Percentiles rank a stretch among this genome's conserved stretches.
Conservation (phyloP, 495 filamentous ascomycete species). For the Neurospora africana region DNA sequence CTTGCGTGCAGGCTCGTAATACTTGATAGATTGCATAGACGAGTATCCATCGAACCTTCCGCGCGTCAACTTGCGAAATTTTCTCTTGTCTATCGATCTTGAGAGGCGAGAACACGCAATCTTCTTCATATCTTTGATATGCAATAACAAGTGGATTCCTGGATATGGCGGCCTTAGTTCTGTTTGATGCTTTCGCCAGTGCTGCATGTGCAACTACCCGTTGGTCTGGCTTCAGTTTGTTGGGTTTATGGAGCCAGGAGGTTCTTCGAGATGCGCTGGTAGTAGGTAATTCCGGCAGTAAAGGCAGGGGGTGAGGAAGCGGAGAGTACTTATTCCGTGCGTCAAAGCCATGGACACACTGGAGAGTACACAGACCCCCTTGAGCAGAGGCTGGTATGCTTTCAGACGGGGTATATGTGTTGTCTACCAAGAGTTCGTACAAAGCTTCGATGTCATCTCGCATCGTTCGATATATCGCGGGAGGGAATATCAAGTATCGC, state of each 20-base stretch:
- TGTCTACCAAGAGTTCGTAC: slow-evolving; percentile 52
- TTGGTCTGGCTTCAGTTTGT: slow-evolving; percentile 25
- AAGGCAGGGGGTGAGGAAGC: slow-evolving; percentile 47
- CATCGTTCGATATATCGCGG: slow-evolving; percentile 43
- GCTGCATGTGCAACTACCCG: slow-evolving; percentile 25
- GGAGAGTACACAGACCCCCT: slow-evolving; percentile 50
- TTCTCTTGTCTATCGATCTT: slow-evolving; percentile 31
- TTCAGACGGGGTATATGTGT: slow-evolving; percentile 30
- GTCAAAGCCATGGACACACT: slow-evolving; percentile 50
- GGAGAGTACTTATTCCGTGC: slow-evolving; percentile 39
- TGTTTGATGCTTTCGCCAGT: slow-evolving; percentile 34
- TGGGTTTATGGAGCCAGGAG: slow-evolving; percentile 21
- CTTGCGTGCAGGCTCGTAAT: slow-evolving; percentile 38
- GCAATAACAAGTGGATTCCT: slow-evolving; percentile 32
- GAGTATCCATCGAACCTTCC: slow-evolving; percentile 61
- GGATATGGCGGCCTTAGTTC: slow-evolving; percentile 13
- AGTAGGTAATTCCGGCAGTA: slow-evolving; percentile 38
- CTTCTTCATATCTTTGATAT: slow-evolving; percentile 39
- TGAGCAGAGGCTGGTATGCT: slow-evolving; percentile 30
- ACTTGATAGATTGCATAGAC: slow-evolving; percentile 61
- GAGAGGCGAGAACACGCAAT: slow-evolving; percentile 23
- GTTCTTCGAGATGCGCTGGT: slow-evolving; percentile 6
- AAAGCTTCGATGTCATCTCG: slow-evolving; percentile 50
- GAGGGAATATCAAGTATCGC: slow-evolving; percentile 35
- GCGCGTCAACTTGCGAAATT: slow-evolving; percentile 41